phyloP scores from a whole-genome alignment of 805 yeast genomes.

The Limtongia smithiae region DNA sequence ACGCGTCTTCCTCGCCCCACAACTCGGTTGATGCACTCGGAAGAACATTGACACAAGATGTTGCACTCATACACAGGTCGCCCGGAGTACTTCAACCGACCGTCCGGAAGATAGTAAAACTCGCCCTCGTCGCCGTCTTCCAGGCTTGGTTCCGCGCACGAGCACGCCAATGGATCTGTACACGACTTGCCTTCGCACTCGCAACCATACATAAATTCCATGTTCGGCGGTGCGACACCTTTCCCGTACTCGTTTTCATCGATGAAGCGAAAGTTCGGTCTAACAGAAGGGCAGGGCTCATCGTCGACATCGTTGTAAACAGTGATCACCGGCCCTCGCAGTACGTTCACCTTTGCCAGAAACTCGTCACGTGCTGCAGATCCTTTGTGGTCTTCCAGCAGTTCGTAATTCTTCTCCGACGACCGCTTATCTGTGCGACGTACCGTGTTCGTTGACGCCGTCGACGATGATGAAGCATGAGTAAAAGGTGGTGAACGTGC shows the following conservation, averaged over 20 bases:
- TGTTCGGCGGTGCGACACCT: neutral
- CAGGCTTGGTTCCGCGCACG: neutral
- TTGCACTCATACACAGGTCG: slow-evolving; percentile 20
- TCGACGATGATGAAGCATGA: no score
- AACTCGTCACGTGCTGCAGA: neutral
- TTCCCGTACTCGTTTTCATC: neutral
- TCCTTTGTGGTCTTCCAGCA: neutral
- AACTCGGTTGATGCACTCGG: slow-evolving; percentile 16
- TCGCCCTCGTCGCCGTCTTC: neutral
- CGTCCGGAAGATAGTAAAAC: slow-evolving; percentile 11
- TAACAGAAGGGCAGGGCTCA: slow-evolving; percentile 1
- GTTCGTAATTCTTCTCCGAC: no score
- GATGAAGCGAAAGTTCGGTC: neutral
- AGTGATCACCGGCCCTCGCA: slow-evolving; percentile 3
- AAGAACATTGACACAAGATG: slow-evolving; percentile 12
- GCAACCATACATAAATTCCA: slow-evolving; percentile 4
- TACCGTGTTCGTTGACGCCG: no score
- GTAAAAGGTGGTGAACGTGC: no score
- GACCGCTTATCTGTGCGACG: no score
- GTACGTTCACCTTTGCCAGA: neutral
- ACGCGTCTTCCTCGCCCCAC: slow-evolving; percentile 20
- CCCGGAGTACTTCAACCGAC: slow-evolving; percentile 7
- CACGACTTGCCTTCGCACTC: neutral
- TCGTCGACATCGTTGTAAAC: slow-evolving; percentile 10
- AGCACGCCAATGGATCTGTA: neutral